Evolutionary conservation across 805 yeast species (phyloP).

Genomic region (Myxozyma sirexii): DNA sequence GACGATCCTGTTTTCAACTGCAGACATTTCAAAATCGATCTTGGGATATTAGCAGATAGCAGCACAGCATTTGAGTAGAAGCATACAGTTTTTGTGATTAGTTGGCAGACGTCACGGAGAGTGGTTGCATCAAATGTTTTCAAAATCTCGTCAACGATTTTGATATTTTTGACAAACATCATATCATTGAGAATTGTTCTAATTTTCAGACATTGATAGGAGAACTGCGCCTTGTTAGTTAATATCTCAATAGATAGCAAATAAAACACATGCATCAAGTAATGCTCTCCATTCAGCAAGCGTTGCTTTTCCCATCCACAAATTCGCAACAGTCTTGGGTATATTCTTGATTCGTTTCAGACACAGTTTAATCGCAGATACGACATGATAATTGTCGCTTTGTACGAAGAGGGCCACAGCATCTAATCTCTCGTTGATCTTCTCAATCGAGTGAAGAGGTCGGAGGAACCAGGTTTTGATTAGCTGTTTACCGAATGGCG

Average conservation of each 20-base stretch:
- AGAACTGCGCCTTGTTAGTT: constrained; percentile 8
- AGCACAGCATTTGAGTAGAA: background rate
- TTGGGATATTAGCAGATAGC: background rate
- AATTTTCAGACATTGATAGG: constrained; percentile 6
- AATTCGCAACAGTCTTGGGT: constrained; percentile 29
- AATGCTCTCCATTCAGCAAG: constrained; percentile 43
- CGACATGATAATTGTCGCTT: constrained; percentile 33
- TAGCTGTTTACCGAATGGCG: constrained; percentile 41
- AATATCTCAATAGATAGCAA: constrained; percentile 27
- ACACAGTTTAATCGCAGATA: constrained; percentile 35
- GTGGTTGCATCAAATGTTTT: constrained; percentile 21
- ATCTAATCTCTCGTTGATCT: constrained; percentile 42
- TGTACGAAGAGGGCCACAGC: constrained; percentile 39
- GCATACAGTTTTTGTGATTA: constrained; percentile 36
- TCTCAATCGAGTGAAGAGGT: constrained; percentile 42
- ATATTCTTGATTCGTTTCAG: constrained; percentile 43
- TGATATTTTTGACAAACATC: background rate
- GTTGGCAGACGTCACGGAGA: constrained; percentile 28
- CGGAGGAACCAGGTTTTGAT: constrained; percentile 44
- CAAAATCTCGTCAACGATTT: constrained; percentile 19
- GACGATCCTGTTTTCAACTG: constrained; percentile 38
- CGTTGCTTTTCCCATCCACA: constrained; percentile 40
- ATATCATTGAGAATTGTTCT: constrained; percentile 2
- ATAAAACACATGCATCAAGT: constrained; percentile 34
- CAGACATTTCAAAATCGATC: constrained; percentile 48